A percentile compares a stretch with the other conserved stretches of the same genome.
Evolutionary conservation across 2,329 filamentous ascomycete genomes (phyloP).

Genomic region (Sclerotinia spermophila): DNA sequence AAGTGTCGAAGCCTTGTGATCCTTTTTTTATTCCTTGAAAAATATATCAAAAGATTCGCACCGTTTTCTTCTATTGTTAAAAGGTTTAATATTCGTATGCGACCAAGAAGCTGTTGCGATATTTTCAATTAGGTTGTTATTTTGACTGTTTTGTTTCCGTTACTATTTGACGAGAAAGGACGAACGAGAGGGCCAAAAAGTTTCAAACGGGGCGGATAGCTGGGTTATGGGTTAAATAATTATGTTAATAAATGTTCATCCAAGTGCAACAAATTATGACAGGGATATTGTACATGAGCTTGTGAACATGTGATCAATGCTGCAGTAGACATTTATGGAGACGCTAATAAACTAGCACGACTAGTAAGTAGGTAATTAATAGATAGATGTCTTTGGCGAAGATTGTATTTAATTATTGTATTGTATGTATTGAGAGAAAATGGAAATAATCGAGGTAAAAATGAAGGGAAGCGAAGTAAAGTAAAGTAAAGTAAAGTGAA

Average conservation of each 20-base stretch:
- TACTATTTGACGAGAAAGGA: slow-evolving; percentile 13
- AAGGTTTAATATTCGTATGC: neutral
- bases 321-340: slow-evolving; percentile 7
- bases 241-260: slow-evolving; percentile 10
- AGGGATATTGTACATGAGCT: neutral
- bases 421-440: neutral
- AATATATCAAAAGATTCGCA: slow-evolving; percentile 13
- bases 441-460: neutral
- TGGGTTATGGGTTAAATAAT: slow-evolving; percentile 6
- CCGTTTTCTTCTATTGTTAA: neutral
- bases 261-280: neutral
- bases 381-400: too few species aligned
- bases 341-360: neutral
- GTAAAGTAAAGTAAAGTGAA: neutral
- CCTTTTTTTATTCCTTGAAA: neutral
- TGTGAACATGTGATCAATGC: slow-evolving; percentile 10
- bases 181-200: slow-evolving; percentile 14
- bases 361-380: too few species aligned
- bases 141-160: neutral
- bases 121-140: neutral
- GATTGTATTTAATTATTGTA: too few species aligned
- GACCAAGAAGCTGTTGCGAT: neutral
- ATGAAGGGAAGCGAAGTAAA: neutral
- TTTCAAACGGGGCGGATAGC: slow-evolving; percentile 15
- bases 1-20: slow-evolving; percentile 21